Evolutionary conservation across 2,329 filamentous ascomycete genomes (phyloP), one percentile per base, ranked within the genome.

Genomic region (Colletotrichum eleusines): DNA sequence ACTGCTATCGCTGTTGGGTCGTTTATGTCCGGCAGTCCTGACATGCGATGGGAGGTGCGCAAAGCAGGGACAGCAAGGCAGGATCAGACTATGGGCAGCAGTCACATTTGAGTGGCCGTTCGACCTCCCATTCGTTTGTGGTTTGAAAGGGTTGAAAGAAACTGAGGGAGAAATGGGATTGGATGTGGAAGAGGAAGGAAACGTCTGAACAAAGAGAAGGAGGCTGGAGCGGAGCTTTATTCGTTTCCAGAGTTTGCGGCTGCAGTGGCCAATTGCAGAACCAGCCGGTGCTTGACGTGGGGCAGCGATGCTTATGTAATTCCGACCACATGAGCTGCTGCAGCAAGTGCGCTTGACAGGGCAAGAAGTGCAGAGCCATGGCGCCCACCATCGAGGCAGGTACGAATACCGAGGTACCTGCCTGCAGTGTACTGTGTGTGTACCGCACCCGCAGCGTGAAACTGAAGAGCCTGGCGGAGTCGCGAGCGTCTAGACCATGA

Each of bases 1-100:
- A 64, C 70, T 65, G 70, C 66, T 62, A 73, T 72, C 48, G 72
- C 71, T 62, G 55, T 60, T 53, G 70, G 59, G 42, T 73, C 72
- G 72, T 73, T 71, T 63, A 66, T 63, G 63, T 73, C 70, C 28
- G 72, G 72, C 70, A 73, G 46, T 71, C 72, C 63, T 77, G 71
- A 77, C 76, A 78, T 77, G 73, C 68, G 67, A 53, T 59, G 72
- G 53, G 7, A 60, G 40, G 33, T 23, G 70, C 73, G 74, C 71
- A 68, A 71, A 63, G 61, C 58, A 66, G 64, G 59, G 54, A 69
- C 58, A 55, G 28, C 64, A 57, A 53, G 55, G 35, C 58, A 54
- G 40, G 42, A 53, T 48, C 64, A 62, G 40, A 42, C 38, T 58
- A 48, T 71, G 38, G 50, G 69, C 53, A 28, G 65, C 62, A 58